Percentiles rank a stretch among this genome's conserved stretches.
These are phyloP conservation scores for Erodium moschatum DNA, from an alignment of 441 rosid genomes.

Conservation along the genomic window DNA sequence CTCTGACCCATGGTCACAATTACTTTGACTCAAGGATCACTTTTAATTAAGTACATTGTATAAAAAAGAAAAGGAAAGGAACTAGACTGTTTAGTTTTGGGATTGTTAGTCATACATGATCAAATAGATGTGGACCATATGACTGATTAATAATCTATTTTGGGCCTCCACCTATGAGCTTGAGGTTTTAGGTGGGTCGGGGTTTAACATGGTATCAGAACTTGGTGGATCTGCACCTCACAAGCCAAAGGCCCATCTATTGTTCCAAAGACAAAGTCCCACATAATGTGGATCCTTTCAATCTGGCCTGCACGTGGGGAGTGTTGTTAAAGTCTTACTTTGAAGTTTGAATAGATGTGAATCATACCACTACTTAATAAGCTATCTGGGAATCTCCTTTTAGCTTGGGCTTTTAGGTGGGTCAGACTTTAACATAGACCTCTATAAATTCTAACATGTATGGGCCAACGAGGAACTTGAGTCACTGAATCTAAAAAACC, in stretches of 20 bases:
- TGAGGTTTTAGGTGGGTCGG: no score
- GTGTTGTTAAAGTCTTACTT: background rate
- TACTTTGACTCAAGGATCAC: background rate
- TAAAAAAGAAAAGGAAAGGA: background rate
- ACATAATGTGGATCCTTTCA: background rate
- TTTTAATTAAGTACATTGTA: background rate
- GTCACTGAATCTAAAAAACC: background rate
- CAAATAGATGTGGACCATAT: no score
- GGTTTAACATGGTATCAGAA: no score
- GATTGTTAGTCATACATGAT: no score
- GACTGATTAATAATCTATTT: no score
- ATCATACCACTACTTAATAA: background rate
- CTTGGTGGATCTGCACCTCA: no score
- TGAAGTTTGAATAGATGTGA: background rate
- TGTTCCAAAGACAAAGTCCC: no score
- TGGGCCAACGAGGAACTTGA: background rate
- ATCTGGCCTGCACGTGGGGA: background rate
- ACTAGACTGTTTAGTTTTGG: background rate
- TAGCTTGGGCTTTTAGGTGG: background rate
- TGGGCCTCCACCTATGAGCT: no score
- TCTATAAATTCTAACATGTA: background rate
- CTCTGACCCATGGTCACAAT: background rate
- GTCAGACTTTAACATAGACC: background rate
- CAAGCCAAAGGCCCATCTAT: no score
- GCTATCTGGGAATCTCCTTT: background rate